These are phyloP conservation scores for Chytriomyces confervae DNA, from an alignment of 192 early-diverging fungal genomes.

Conservation along the genomic window DNA sequence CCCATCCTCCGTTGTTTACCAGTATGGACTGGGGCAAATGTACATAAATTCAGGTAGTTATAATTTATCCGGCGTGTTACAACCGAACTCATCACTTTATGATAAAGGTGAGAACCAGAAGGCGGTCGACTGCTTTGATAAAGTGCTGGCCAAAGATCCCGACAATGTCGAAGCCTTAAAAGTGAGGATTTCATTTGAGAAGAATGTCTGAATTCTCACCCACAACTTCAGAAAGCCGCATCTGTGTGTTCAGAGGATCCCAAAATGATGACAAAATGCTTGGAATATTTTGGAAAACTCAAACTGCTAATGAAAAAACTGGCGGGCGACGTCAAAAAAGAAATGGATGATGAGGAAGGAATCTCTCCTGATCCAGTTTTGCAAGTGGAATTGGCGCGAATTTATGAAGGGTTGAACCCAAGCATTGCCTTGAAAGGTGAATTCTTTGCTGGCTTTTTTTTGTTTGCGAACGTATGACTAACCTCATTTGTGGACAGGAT, in stretches of 20 bases:
- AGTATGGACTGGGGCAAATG: constrained; percentile 81
- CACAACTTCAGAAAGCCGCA: constrained; percentile 32
- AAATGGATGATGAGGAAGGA: constrained; percentile 14
- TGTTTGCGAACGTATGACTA: neutral
- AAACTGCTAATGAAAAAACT: constrained; percentile 28
- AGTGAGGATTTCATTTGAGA: neutral
- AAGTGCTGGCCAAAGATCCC: constrained; percentile 48
- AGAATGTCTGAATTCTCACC: neutral
- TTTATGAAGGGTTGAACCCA: constrained; percentile 41
- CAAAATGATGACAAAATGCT: constrained; percentile 17
- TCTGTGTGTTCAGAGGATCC: constrained; percentile 35
- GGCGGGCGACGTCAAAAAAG: constrained; percentile 8
- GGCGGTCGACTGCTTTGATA: constrained; percentile 47
- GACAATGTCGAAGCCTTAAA: constrained; percentile 50
- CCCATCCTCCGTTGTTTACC: constrained; percentile 68
- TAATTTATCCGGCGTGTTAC: constrained; percentile 31
- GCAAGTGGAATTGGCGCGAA: constrained; percentile 40
- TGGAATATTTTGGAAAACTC: constrained; percentile 34
- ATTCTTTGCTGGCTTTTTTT: neutral
- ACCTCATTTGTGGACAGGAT: constrained; percentile 21
- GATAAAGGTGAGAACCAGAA: constrained; percentile 41
- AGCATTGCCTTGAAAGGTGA: constrained; percentile 39
- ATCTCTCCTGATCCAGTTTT: constrained; percentile 44
- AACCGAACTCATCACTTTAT: neutral
- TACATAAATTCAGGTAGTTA: constrained; percentile 60